Conservation (phyloP, 768 basidiomycete genomes). For the Auricularia sp. region DNA sequence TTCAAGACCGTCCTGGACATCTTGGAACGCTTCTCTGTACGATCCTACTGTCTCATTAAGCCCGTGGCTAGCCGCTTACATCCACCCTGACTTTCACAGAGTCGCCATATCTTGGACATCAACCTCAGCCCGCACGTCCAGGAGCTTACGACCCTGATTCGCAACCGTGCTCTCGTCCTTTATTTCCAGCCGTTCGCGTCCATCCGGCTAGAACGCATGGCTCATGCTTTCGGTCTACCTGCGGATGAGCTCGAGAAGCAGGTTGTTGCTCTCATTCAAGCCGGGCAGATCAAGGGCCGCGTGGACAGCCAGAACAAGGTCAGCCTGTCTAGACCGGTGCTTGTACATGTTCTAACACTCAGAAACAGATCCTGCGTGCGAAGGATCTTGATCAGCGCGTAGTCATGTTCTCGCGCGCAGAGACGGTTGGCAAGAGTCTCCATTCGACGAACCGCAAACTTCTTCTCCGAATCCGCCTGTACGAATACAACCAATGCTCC, state of each 20-base stretch:
- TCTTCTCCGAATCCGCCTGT: conserved; percentile 78
- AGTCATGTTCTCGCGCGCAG: conserved; percentile 64
- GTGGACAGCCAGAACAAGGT: conserved; percentile 83
- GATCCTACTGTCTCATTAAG: conserved; percentile 4
- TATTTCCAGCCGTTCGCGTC: conserved; percentile 89
- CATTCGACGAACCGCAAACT: conserved; percentile 67
- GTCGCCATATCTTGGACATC: conserved; percentile 67
- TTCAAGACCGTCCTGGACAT: conserved; percentile 77
- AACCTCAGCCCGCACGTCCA: conserved; percentile 63
- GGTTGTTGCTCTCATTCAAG: conserved; percentile 69
- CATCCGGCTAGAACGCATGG: conserved; percentile 78
- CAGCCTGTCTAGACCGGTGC: conserved; percentile 25
- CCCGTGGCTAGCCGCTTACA: background rate
- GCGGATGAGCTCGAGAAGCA: conserved; percentile 61
- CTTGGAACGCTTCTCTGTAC: conserved; percentile 61
- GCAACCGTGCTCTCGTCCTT: conserved; percentile 66
- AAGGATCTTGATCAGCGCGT: conserved; percentile 71
- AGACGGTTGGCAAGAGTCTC: conserved; percentile 63
- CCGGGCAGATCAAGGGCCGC: conserved; percentile 67
- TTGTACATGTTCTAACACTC: conserved; percentile 17
- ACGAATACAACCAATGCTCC: conserved; percentile 23
- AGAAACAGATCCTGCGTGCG: conserved; percentile 54
- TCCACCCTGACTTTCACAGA: conserved; percentile 31
- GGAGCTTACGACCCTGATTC: conserved; percentile 58
- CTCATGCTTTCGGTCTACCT: conserved; percentile 74